phyloP scores from a whole-genome alignment of 2,329 filamentous ascomycete genomes.

The Phoma sp. region DNA sequence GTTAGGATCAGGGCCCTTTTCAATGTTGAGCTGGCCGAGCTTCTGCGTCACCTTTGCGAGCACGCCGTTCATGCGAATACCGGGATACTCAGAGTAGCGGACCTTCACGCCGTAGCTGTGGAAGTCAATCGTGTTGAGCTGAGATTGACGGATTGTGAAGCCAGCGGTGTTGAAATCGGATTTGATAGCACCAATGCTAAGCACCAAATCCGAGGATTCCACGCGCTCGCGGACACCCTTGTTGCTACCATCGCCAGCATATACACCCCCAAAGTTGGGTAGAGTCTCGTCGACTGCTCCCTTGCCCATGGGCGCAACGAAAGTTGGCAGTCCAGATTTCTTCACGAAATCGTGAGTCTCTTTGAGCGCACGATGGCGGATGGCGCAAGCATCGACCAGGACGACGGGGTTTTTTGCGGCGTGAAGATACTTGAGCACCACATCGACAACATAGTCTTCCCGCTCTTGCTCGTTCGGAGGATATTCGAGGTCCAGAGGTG shows the following conservation, averaged over 20 bases:
- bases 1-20: conserved; percentile 58
- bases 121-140: conserved; percentile 80
- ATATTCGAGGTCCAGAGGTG: conserved; percentile 69
- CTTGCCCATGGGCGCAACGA: conserved; percentile 92
- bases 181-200: conserved; percentile 72
- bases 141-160: conserved; percentile 79
- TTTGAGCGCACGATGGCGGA: conserved; percentile 73
- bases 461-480: conserved; percentile 70
- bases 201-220: conserved; percentile 72
- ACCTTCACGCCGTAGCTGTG: conserved; percentile 76
- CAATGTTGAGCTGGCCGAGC: conserved; percentile 62
- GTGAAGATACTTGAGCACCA: conserved; percentile 75
- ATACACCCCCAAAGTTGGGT: conserved; percentile 80
- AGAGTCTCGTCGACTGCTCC: conserved; percentile 78
- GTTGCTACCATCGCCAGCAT: conserved; percentile 78
- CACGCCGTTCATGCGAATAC: conserved; percentile 78
- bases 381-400: conserved; percentile 81
- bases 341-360: conserved; percentile 76
- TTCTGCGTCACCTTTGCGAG: conserved; percentile 71
- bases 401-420: conserved; percentile 77
- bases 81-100: conserved; percentile 78
- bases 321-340: conserved; percentile 77
- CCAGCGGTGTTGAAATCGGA: conserved; percentile 84
- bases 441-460: conserved; percentile 83
- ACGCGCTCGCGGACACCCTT: conserved; percentile 67